A percentile compares a stretch with the other conserved stretches of the same genome.
Evolutionary conservation across 2,329 filamentous ascomycete species (phyloP).

Genomic region (Calonectria pauciramosa): DNA sequence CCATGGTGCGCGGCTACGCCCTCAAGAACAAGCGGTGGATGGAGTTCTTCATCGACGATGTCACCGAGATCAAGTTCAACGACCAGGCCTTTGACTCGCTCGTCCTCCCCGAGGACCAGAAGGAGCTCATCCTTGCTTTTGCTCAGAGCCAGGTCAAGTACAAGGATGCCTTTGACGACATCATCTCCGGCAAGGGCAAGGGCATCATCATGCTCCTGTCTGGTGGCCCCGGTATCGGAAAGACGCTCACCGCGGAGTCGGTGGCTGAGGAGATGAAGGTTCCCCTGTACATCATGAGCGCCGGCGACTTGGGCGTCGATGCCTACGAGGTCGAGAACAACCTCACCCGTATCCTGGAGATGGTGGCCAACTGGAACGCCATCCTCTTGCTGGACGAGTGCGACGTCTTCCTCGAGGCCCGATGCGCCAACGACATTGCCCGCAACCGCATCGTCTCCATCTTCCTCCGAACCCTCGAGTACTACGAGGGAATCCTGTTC

Average conservation of each 20-base stretch:
- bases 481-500: conserved; percentile 64
- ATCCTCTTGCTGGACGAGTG: conserved; percentile 53
- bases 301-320: conserved; percentile 79
- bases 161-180: conserved; percentile 62
- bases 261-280: conserved; percentile 64
- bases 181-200: conserved; percentile 66
- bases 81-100: conserved; percentile 62
- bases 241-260: conserved; percentile 63
- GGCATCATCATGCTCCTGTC: conserved; percentile 65
- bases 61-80: conserved; percentile 62
- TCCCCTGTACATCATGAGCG: conserved; percentile 66
- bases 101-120: conserved; percentile 63
- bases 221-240: conserved; percentile 64
- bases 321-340: conserved; percentile 75
- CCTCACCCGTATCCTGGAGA: conserved; percentile 68
- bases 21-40: conserved; percentile 63
- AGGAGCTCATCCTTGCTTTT: conserved; percentile 66
- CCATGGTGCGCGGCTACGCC: conserved; percentile 62
- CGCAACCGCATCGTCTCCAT: conserved; percentile 53
- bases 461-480: conserved; percentile 60
- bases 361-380: conserved; percentile 70
- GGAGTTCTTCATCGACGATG: conserved; percentile 62
- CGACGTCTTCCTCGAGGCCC: conserved; percentile 61
- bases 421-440: conserved; percentile 50
- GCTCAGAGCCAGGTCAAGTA: conserved; percentile 61